phyloP scores from a whole-genome alignment of 139 green algal genomes.

The Klebsormidium nitens region DNA sequence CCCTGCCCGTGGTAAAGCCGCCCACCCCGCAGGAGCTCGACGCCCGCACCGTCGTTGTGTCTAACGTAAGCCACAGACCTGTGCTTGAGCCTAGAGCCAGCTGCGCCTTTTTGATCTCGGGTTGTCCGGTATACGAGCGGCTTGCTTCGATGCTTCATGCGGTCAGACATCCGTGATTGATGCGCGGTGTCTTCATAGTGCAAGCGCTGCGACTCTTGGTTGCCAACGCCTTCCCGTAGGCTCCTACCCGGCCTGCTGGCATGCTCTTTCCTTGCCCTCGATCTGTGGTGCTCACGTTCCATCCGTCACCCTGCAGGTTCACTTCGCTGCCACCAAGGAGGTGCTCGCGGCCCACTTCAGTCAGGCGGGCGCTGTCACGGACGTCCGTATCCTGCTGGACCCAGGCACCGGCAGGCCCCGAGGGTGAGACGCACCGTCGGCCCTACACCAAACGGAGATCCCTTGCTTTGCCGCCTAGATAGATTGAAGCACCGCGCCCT shows the following conservation, averaged over 20 bases:
- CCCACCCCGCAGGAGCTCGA: slow-evolving; percentile 1
- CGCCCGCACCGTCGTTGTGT: slow-evolving; percentile 17
- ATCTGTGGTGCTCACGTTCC: neutral
- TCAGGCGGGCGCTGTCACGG: neutral
- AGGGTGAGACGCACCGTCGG: too few species aligned
- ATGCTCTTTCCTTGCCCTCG: neutral
- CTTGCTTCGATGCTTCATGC: too few species aligned
- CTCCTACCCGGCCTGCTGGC: neutral
- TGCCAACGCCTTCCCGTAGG: neutral
- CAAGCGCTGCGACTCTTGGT: too few species aligned
- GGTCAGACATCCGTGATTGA: too few species aligned
- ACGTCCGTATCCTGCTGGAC: slow-evolving; percentile 2
- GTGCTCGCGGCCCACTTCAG: slow-evolving; percentile 7
- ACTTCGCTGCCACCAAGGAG: slow-evolving; percentile 15
- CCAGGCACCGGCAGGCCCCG: neutral
- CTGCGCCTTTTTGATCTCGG: too few species aligned
- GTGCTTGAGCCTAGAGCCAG: neutral
- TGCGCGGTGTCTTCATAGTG: too few species aligned
- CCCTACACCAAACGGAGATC: too few species aligned
- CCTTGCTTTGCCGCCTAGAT: too few species aligned
- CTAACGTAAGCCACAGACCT: slow-evolving; percentile 10
- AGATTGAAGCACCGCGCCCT: too few species aligned
- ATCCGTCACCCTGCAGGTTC: neutral
- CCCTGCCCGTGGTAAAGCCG: neutral
- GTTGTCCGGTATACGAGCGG: too few species aligned